Percentiles rank a stretch among this genome's conserved stretches.
phyloP scores from a whole-genome alignment of 2,329 filamentous ascomycete species.

The Cladosporium sp. region DNA sequence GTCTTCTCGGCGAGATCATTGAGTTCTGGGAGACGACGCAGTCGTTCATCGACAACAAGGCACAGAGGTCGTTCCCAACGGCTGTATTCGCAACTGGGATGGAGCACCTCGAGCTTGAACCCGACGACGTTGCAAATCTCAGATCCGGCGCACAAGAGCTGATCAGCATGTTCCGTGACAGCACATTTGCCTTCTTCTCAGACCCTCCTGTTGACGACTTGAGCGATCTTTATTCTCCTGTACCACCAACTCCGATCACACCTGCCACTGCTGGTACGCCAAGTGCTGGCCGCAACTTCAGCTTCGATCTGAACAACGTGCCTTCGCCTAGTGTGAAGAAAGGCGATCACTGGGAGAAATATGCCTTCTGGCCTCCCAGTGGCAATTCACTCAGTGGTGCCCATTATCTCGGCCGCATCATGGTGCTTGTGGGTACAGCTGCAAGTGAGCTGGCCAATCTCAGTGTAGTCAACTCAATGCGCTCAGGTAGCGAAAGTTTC shows the following conservation, averaged over 20 bases:
- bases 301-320: conserved; percentile 71
- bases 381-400: conserved; percentile 91
- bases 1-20: conserved; percentile 80
- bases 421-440: conserved; percentile 78
- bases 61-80: conserved; percentile 69
- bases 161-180: conserved; percentile 76
- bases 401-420: conserved; percentile 78
- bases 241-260: conserved; percentile 65
- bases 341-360: conserved; percentile 90
- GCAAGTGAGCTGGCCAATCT: conserved; percentile 81
- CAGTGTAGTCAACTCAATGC: conserved; percentile 50
- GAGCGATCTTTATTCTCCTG: conserved; percentile 77
- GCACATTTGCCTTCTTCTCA: conserved; percentile 75
- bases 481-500: conserved; percentile 61
- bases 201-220: conserved; percentile 89
- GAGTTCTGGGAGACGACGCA: conserved; percentile 93
- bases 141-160: conserved; percentile 76
- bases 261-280: conserved; percentile 57
- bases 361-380: conserved; percentile 90
- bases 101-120: conserved; percentile 77
- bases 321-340: conserved; percentile 66
- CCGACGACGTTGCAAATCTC: conserved; percentile 65
- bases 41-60: conserved; percentile 81
- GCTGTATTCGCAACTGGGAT: conserved; percentile 55
- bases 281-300: conserved; percentile 64